These are phyloP conservation scores for Thraustotheca clavata DNA, from an alignment of 352 stramenopile species.

Conservation along the genomic window DNA sequence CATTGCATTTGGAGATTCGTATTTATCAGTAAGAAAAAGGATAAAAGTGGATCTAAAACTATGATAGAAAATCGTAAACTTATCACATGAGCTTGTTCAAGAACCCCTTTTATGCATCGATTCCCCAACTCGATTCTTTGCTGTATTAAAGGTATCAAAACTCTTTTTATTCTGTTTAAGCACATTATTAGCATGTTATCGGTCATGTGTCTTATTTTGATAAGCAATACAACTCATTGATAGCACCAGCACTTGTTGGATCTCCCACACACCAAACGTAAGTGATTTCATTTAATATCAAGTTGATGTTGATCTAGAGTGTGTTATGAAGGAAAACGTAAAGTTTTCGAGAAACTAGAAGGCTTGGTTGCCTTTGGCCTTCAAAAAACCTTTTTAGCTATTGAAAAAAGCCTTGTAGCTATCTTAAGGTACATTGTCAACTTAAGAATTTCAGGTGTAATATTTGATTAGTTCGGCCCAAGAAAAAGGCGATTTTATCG, in stretches of 20 bases:
- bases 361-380: constrained; percentile 35
- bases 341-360: constrained; percentile 58
- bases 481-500: constrained; percentile 70
- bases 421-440: constrained; percentile 28
- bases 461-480: constrained; percentile 29
- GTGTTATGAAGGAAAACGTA: constrained; percentile 66
- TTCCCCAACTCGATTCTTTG: constrained; percentile 58
- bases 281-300: constrained; percentile 3
- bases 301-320: constrained; percentile 31
- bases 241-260: constrained; percentile 32
- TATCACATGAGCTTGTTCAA: constrained; percentile 54
- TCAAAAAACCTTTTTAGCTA: constrained; percentile 46
- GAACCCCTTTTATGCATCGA: constrained; percentile 49
- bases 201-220: constrained; percentile 53
- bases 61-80: constrained; percentile 42
- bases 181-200: constrained; percentile 36
- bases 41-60: not conserved
- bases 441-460: not conserved
- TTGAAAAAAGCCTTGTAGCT: constrained; percentile 44
- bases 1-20: constrained; percentile 52
- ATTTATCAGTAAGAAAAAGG: constrained; percentile 37
- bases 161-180: not conserved
- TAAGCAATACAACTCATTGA: constrained; percentile 40
- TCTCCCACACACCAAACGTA: constrained; percentile 73
- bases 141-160: constrained; percentile 40